phyloP scores from a whole-genome alignment of 2,329 filamentous ascomycete species.

The Pyrenochaeta sp. region DNA sequence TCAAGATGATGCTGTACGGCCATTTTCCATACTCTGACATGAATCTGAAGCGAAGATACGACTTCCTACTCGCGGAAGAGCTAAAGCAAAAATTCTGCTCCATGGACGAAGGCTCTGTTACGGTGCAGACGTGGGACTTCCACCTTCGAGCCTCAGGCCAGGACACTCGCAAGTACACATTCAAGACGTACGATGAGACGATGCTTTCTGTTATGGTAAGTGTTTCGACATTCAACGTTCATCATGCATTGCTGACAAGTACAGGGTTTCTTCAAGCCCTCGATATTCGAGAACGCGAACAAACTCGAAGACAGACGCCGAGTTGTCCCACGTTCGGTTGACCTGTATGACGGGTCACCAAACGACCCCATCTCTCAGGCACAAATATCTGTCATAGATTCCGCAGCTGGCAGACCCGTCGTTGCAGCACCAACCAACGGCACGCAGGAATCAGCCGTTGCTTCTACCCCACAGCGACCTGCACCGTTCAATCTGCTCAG shows the following conservation, averaged over 20 bases:
- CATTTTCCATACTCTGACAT: constrained; percentile 96
- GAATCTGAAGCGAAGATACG: constrained; percentile 87
- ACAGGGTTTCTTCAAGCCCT: constrained; percentile 84
- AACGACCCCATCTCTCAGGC: constrained; percentile 90
- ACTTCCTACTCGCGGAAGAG: constrained; percentile 93
- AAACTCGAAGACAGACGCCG: constrained; percentile 84
- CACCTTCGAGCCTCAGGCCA: constrained; percentile 88
- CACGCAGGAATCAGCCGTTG: constrained; percentile 42
- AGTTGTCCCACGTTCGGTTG: constrained; percentile 85
- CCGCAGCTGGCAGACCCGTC: constrained; percentile 52
- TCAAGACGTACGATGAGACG: constrained; percentile 97
- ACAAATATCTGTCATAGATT: constrained; percentile 71
- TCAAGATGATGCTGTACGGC: constrained; percentile 98
- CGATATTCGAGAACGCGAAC: constrained; percentile 80
- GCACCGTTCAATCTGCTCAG: constrained; percentile 74
- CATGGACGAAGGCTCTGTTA: constrained; percentile 87
- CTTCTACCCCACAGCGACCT: constrained; percentile 58
- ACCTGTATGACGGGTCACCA: constrained; percentile 90
- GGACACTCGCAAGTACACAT: constrained; percentile 89
- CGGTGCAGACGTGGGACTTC: constrained; percentile 87
- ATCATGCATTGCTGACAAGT: constrained; percentile 12
- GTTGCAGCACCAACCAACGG: constrained; percentile 37
- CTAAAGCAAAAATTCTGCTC: constrained; percentile 93
- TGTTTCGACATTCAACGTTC: background rate
- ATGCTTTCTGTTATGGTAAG: constrained; percentile 84